These are phyloP conservation scores for Cladosporium cucumerinum DNA, from an alignment of 2,329 filamentous ascomycete genomes.

Conservation along the genomic window DNA sequence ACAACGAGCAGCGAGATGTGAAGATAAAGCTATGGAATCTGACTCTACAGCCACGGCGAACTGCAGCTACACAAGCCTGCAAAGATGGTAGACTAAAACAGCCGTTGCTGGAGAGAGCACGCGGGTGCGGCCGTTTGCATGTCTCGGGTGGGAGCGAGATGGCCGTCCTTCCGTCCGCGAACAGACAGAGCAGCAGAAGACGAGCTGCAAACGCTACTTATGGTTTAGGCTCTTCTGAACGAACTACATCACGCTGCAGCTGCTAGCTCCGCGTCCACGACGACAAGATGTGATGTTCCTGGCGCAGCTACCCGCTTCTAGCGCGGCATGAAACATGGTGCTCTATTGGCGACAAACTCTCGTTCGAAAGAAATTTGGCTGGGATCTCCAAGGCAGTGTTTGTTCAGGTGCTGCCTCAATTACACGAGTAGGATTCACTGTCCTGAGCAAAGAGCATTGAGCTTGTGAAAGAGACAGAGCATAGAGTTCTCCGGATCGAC, in stretches of 20 bases:
- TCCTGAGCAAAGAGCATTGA: background rate
- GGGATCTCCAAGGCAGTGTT: background rate
- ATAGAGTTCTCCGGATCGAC: background rate
- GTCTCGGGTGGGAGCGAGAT: conserved; percentile 4
- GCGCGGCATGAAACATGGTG: background rate
- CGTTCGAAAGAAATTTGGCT: background rate
- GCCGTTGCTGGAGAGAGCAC: background rate
- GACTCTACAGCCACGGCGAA: background rate
- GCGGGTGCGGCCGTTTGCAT: conserved; percentile 1
- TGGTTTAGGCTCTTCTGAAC: background rate
- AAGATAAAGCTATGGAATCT: background rate
- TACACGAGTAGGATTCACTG: background rate
- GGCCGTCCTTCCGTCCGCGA: conserved; percentile 3
- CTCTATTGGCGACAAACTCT: background rate
- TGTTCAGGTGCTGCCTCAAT: background rate
- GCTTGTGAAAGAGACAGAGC: background rate
- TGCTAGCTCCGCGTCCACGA: conserved; percentile 3
- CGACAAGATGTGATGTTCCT: background rate
- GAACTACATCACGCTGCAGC: conserved; percentile 4
- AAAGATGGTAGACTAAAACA: background rate
- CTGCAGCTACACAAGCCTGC: background rate
- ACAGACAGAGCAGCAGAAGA: conserved; percentile 1
- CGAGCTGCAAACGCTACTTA: background rate
- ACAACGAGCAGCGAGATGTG: background rate
- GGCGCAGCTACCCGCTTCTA: background rate